Conservation (phyloP, 2,329 filamentous ascomycete genomes). For the Sordariomycetes sp. region DNA sequence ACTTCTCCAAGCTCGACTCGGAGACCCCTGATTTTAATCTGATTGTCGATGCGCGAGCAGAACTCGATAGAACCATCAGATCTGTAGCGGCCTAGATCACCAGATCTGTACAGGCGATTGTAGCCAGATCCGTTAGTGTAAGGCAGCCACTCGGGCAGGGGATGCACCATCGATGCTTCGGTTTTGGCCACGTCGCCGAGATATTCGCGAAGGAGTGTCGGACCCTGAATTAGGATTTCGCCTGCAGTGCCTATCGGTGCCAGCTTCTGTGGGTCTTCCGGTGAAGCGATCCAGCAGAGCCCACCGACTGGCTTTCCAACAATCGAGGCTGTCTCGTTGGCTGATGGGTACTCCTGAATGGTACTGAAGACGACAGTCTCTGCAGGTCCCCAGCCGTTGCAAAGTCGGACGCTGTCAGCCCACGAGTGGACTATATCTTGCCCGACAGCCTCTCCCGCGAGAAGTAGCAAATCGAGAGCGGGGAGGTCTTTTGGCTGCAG, state of each 20-base stretch:
- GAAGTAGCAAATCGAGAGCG: slow-evolving; percentile 2
- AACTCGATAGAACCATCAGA: slow-evolving; percentile 29
- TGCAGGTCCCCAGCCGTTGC: slow-evolving; percentile 11
- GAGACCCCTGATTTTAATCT: slow-evolving; percentile 3
- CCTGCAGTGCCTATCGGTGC: slow-evolving; percentile 13
- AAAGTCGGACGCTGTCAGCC: slow-evolving; percentile 4
- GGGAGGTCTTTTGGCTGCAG: background rate
- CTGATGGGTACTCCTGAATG: background rate
- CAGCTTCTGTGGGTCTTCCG: slow-evolving; percentile 14
- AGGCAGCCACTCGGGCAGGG: background rate
- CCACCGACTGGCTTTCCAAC: background rate
- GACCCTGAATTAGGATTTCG: slow-evolving; percentile 16
- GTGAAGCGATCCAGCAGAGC: slow-evolving; percentile 19
- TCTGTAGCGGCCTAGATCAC: slow-evolving; percentile 33
- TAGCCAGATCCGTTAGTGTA: too few relatives aligned
- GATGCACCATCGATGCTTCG: slow-evolving; percentile 19
- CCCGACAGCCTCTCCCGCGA: slow-evolving; percentile 8
- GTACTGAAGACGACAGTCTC: slow-evolving; percentile 5
- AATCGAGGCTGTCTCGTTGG: background rate
- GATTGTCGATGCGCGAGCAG: slow-evolving; percentile 32
- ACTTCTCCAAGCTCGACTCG: slow-evolving; percentile 4
- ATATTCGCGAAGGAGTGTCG: slow-evolving; percentile 13
- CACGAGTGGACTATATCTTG: slow-evolving; percentile 9
- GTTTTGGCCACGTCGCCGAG: slow-evolving; percentile 12
- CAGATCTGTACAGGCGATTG: slow-evolving; percentile 40